Evolutionary conservation across 805 yeast genomes (phyloP).

Genomic region (Pichia deserticola): DNA sequence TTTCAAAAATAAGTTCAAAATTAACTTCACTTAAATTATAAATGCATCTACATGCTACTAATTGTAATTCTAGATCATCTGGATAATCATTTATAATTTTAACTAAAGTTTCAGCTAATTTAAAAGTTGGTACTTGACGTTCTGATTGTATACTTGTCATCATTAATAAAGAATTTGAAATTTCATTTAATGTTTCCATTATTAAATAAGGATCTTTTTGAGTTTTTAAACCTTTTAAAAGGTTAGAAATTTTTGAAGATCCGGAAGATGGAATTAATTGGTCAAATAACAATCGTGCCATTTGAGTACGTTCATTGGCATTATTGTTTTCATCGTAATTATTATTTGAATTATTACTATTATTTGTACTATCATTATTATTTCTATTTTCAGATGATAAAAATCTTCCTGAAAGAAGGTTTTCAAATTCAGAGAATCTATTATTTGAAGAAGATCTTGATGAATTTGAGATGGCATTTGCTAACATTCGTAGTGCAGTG

Average conservation of each 20-base stretch:
- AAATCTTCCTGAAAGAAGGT: background rate
- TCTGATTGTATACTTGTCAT: constrained; percentile 55
- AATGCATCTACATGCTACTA: constrained; percentile 77
- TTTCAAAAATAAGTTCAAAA: constrained; percentile 52
- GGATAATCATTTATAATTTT: constrained; percentile 49
- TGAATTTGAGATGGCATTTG: constrained; percentile 6
- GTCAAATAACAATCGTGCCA: constrained; percentile 24
- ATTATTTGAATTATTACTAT: background rate
- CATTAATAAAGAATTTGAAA: constrained; percentile 61
- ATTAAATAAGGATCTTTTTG: constrained; percentile 54
- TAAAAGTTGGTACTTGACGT: constrained; percentile 52
- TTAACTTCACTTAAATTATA: constrained; percentile 74
- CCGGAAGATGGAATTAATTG: constrained; percentile 16
- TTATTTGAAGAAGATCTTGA: background rate
- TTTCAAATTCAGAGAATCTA: background rate
- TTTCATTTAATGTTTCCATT: constrained; percentile 56
- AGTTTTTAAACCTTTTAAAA: constrained; percentile 33
- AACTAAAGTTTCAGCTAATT: constrained; percentile 48
- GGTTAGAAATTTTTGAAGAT: constrained; percentile 15
- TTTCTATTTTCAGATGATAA: background rate
- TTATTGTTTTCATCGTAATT: constrained; percentile 7
- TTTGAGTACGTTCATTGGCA: constrained; percentile 2
- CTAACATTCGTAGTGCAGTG: constrained; percentile 10
- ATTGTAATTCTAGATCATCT: constrained; percentile 70
- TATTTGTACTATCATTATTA: background rate